Evolutionary conservation across 2,329 filamentous ascomycete genomes (phyloP).

Genomic region (Emergomyces orientalis): DNA sequence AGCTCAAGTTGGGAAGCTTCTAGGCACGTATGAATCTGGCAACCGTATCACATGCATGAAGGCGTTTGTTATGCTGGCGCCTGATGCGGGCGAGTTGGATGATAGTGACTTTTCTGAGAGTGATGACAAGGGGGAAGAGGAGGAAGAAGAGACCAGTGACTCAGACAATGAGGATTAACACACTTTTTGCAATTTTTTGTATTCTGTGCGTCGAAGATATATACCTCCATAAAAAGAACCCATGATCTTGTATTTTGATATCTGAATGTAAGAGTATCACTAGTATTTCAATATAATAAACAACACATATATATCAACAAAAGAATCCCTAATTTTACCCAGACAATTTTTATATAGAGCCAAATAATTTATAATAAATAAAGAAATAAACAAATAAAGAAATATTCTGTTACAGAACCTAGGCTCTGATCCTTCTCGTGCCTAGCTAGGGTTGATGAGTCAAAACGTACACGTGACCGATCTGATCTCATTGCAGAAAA

Average conservation of each 20-base stretch:
- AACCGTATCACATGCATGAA: slow-evolving; percentile 84
- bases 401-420: too few relatives aligned
- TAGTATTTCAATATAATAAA: background rate
- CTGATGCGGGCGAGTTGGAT: slow-evolving; percentile 44
- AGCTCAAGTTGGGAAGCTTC: slow-evolving; percentile 52
- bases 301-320: background rate
- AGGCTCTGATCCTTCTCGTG: too few relatives aligned
- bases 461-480: background rate
- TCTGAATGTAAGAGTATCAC: too few relatives aligned
- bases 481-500: slow-evolving; percentile 1
- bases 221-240: background rate
- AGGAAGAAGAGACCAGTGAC: slow-evolving; percentile 11
- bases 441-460: slow-evolving; percentile 7
- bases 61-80: slow-evolving; percentile 73
- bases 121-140: slow-evolving; percentile 18
- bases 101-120: slow-evolving; percentile 30
- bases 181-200: too few relatives aligned
- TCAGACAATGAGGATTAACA: slow-evolving; percentile 2
- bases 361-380: too few relatives aligned
- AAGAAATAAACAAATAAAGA: too few relatives aligned
- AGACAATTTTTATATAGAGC: too few relatives aligned
- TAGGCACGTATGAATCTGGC: slow-evolving; percentile 73
- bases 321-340: too few relatives aligned
- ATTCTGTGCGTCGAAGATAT: background rate
- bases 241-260: background rate